Evolutionary conservation across 768 basidiomycete species (phyloP).

Genomic region (Rossbeevera mucosa): DNA sequence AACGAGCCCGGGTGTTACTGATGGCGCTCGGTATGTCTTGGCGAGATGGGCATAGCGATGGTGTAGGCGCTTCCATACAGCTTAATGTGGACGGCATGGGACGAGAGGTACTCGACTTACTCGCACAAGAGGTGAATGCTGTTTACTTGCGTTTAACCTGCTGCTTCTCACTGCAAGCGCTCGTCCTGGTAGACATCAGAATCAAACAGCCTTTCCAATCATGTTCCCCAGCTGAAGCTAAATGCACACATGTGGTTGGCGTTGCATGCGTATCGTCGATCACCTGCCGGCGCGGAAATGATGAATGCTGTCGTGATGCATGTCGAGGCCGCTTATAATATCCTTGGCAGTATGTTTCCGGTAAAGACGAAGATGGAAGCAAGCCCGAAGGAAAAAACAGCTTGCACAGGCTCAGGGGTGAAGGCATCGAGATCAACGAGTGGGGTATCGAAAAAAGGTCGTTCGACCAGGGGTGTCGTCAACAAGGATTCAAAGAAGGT

Average conservation of each 20-base stretch:
- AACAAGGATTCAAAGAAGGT: conserved; percentile 11
- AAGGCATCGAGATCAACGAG: conserved; percentile 8
- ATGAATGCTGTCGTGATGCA: conserved; percentile 45
- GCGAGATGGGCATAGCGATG: conserved; percentile 22
- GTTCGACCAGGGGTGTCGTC: not conserved
- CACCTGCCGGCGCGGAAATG: conserved; percentile 37
- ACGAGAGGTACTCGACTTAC: conserved; percentile 39
- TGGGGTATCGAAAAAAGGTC: conserved; percentile 38
- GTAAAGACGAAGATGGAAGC: conserved; percentile 12
- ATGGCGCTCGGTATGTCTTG: conserved; percentile 47
- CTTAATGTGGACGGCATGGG: conserved; percentile 35
- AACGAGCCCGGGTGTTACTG: conserved; percentile 54
- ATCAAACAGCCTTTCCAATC: conserved; percentile 27
- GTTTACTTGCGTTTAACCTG: not conserved
- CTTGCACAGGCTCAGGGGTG: conserved; percentile 14
- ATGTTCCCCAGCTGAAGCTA: conserved; percentile 47
- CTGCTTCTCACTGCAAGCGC: not conserved
- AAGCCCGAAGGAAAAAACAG: conserved; percentile 21
- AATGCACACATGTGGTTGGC: conserved; percentile 64
- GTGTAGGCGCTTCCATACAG: conserved; percentile 17
- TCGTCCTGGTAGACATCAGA: conserved; percentile 24
- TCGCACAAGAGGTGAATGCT: conserved; percentile 38
- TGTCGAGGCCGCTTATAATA: conserved; percentile 47
- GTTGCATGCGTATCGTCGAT: conserved; percentile 61
- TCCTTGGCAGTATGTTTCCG: conserved; percentile 40